These are phyloP conservation scores for Astraeus odoratus DNA, from an alignment of 768 basidiomycete species.

Conservation along the genomic window DNA sequence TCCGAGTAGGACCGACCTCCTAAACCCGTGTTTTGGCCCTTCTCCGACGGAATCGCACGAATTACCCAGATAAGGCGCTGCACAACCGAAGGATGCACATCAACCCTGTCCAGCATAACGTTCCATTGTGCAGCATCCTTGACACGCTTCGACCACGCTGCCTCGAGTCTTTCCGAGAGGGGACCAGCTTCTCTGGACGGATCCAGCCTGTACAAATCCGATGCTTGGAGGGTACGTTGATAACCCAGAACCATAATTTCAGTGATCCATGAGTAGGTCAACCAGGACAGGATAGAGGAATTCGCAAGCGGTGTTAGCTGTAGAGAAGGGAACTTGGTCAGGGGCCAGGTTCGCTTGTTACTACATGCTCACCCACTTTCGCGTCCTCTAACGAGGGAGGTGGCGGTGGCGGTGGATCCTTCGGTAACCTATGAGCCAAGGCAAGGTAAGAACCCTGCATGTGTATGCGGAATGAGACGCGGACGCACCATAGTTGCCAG, in stretches of 20 bases:
- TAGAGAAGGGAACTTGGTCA: background rate
- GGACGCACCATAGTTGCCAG: slow-evolving; percentile 50
- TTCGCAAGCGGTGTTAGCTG: slow-evolving; percentile 50
- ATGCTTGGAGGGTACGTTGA: slow-evolving; percentile 63
- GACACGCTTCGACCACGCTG: slow-evolving; percentile 45
- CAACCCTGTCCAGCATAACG: slow-evolving; percentile 36
- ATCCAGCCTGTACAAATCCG: slow-evolving; percentile 56
- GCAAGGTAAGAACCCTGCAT: background rate
- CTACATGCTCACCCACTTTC: slow-evolving; percentile 21
- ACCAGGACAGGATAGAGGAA: slow-evolving; percentile 48
- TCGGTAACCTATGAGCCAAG: slow-evolving; percentile 42
- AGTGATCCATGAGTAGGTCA: slow-evolving; percentile 61
- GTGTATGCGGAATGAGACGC: background rate
- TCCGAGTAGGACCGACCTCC: background rate
- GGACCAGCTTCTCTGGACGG: slow-evolving; percentile 19
- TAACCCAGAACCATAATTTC: slow-evolving; percentile 58
- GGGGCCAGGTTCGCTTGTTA: background rate
- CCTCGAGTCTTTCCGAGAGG: slow-evolving; percentile 49
- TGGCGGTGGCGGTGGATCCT: slow-evolving; percentile 49
- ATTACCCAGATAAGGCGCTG: slow-evolving; percentile 38
- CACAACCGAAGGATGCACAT: slow-evolving; percentile 34
- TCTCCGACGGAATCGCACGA: slow-evolving; percentile 5
- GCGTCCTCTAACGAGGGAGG: slow-evolving; percentile 50
- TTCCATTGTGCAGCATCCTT: slow-evolving; percentile 52
- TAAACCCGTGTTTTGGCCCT: too few species aligned